Conservation (phyloP, 257 asterid genomes). For the Handroanthus guayacan region DNA sequence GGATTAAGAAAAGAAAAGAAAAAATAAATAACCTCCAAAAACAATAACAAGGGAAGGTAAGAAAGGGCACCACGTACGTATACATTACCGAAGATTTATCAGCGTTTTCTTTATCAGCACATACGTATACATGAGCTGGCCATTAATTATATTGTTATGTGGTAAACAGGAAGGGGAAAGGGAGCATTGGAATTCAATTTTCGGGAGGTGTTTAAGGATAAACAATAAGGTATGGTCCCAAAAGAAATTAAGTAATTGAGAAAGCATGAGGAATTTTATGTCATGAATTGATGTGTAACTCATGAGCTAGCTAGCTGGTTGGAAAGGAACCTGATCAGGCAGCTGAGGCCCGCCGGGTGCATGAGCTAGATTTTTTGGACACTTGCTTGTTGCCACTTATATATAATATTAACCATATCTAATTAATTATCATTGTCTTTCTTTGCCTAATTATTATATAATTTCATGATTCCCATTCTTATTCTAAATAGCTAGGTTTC, state of each 20-base stretch:
- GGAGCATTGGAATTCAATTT: slow-evolving; percentile 9
- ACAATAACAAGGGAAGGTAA: too few species aligned
- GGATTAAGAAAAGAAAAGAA: neutral
- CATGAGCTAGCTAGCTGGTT: slow-evolving; percentile 29
- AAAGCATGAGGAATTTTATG: slow-evolving; percentile 37
- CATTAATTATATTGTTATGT: neutral
- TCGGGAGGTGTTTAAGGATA: slow-evolving; percentile 42
- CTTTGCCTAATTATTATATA: neutral
- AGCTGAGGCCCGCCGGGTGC: slow-evolving; percentile 26
- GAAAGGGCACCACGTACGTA: neutral
- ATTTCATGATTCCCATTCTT: neutral
- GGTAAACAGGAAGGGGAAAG: neutral
- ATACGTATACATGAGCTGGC: neutral
- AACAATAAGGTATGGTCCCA: slow-evolving; percentile 27
- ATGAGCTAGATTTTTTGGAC: slow-evolving; percentile 27
- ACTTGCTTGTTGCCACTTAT: slow-evolving; percentile 16
- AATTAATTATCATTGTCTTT: neutral
- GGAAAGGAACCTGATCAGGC: slow-evolving; percentile 36
- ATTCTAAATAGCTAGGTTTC: neutral
- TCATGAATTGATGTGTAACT: slow-evolving; percentile 23
- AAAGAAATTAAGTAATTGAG: slow-evolving; percentile 1
- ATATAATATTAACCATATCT: neutral
- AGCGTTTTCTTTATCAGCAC: too few species aligned
- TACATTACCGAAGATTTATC: too few species aligned
- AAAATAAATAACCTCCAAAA: too few species aligned